These are phyloP conservation scores for Sporothrix brasiliensis DNA, from an alignment of 2,329 filamentous ascomycete genomes.

Conservation along the genomic window DNA sequence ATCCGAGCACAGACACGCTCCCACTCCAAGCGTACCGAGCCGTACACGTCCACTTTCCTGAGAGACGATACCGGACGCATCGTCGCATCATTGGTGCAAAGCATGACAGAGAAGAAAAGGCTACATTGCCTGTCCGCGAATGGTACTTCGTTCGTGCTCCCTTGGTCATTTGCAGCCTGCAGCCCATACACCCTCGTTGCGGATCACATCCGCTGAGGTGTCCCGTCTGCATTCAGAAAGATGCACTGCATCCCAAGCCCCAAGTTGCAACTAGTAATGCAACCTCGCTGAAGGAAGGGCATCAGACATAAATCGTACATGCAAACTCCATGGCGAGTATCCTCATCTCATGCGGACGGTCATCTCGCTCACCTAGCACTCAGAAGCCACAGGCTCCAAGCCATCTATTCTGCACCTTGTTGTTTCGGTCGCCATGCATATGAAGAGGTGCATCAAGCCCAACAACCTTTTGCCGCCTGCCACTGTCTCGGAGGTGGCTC, in stretches of 20 bases:
- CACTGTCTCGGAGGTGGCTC: too few species aligned
- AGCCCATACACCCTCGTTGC: not conserved
- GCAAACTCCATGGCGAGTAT: too few species aligned
- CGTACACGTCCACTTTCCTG: too few species aligned
- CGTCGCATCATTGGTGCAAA: not conserved
- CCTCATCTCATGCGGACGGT: too few species aligned
- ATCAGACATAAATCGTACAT: too few species aligned
- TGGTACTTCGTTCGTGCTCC: not conserved
- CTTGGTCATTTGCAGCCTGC: not conserved
- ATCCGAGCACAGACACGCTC: not conserved
- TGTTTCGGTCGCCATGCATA: not conserved
- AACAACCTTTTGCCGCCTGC: not conserved
- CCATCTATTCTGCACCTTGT: not conserved
- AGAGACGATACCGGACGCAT: not conserved
- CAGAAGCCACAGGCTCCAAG: too few species aligned
- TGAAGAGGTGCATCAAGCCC: too few species aligned
- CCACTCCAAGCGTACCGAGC: too few species aligned
- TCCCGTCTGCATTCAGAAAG: not conserved
- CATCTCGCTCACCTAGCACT: too few species aligned
- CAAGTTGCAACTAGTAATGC: not conserved
- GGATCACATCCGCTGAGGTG: conserved; percentile 11
- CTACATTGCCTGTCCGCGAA: too few species aligned
- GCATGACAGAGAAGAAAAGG: not conserved
- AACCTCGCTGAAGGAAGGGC: not conserved
- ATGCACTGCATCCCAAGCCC: not conserved